phyloP scores from a whole-genome alignment of 1,284 basidiomycete species.

The Gymnopus androsaceus region DNA sequence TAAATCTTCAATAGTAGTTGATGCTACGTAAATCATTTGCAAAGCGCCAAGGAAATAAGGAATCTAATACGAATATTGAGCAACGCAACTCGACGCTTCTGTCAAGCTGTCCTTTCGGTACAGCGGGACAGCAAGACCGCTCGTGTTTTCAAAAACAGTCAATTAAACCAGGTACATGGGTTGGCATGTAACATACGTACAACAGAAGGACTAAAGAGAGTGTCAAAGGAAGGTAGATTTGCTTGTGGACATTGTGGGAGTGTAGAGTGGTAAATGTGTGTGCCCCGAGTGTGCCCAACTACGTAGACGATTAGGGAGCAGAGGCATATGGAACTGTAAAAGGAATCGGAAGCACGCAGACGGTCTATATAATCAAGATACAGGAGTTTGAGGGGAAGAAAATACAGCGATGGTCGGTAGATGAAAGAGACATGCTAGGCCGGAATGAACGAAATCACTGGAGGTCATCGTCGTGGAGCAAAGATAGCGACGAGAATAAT shows the following conservation, averaged over 20 bases:
- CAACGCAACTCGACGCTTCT: no score
- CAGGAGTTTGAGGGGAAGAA: background rate
- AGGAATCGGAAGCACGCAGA: no score
- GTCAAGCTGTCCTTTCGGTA: no score
- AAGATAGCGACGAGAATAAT: slow-evolving; percentile 71
- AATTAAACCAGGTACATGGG: background rate
- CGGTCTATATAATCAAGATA: slow-evolving; percentile 1
- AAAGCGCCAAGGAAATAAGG: no score
- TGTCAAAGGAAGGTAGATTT: slow-evolving; percentile 1
- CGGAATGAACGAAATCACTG: background rate
- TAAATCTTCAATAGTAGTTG: background rate
- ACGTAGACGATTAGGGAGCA: no score
- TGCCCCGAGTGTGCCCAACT: background rate
- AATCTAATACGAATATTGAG: no score
- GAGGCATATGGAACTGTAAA: no score
- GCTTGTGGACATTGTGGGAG: background rate
- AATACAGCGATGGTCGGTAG: background rate
- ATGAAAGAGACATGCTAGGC: background rate
- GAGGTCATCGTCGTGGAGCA: slow-evolving; percentile 31
- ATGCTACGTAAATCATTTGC: no score
- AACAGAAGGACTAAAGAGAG: background rate
- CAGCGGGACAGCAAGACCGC: no score
- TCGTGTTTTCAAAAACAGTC: no score
- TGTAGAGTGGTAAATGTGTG: background rate
- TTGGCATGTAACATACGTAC: slow-evolving; percentile 3